phyloP scores from a whole-genome alignment of 768 basidiomycete species.

The Tylopilus cervinicoccineus region DNA sequence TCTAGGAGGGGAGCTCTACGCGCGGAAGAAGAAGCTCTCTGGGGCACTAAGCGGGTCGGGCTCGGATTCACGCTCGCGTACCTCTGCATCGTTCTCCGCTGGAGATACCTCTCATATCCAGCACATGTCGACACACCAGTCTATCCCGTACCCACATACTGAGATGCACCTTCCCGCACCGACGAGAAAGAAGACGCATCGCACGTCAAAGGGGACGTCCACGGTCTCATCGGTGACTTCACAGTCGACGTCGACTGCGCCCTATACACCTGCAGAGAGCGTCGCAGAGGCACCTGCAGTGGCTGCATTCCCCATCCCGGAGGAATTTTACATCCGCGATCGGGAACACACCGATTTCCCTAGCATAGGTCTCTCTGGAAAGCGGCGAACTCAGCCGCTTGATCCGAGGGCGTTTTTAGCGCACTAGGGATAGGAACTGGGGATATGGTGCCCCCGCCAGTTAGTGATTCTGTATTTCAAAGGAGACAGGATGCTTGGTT shows the following conservation, averaged over 20 bases:
- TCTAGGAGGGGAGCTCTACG: constrained; percentile 55
- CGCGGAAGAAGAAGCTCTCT: constrained; percentile 33
- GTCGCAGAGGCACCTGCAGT: constrained; percentile 25
- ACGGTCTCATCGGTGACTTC: constrained; percentile 40
- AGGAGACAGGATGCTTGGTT: not conserved
- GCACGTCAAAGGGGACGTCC: constrained; percentile 30
- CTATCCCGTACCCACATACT: constrained; percentile 24
- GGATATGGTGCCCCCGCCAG: no score
- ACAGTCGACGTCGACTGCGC: constrained; percentile 44
- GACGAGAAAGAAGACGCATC: constrained; percentile 18
- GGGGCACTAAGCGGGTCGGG: constrained; percentile 34
- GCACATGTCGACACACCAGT: constrained; percentile 25
- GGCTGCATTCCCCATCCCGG: constrained; percentile 23
- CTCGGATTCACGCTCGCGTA: constrained; percentile 61
- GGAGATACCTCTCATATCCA: constrained; percentile 21
- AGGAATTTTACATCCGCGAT: constrained; percentile 32
- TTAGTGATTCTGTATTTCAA: not conserved
- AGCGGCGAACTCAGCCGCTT: constrained; percentile 30
- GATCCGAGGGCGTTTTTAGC: constrained; percentile 42
- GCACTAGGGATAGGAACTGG: constrained; percentile 7
- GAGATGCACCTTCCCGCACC: constrained; percentile 25
- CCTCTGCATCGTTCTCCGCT: constrained; percentile 46
- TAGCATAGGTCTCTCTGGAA: constrained; percentile 35
- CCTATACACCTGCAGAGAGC: constrained; percentile 34
- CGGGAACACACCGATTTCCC: constrained; percentile 31